Conservation (phyloP, 1,139 yeast genomes). For the Yamadazyma kanchanaburiensis region DNA sequence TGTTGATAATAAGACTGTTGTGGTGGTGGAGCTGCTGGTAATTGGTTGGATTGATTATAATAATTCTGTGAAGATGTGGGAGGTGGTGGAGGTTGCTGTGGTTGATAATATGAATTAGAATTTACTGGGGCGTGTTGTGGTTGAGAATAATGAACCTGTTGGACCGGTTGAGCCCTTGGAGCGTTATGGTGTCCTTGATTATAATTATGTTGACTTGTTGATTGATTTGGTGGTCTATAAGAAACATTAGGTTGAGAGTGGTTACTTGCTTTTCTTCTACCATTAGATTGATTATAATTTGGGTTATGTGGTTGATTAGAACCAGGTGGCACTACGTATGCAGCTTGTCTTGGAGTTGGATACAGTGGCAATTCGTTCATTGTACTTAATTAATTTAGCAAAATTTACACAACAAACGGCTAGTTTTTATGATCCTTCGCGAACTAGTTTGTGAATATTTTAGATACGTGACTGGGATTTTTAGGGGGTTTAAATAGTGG, state of each 20-base stretch:
- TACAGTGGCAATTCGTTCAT: constrained; percentile 44
- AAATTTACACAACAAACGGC: too few relatives aligned
- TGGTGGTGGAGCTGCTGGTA: constrained; percentile 11
- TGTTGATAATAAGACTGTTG: constrained; percentile 9
- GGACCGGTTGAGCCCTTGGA: constrained; percentile 14
- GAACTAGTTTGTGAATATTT: too few relatives aligned
- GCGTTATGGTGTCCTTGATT: constrained; percentile 10
- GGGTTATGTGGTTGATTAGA: constrained; percentile 3
- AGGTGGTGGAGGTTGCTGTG: constrained; percentile 13
- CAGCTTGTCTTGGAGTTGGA: constrained; percentile 48
- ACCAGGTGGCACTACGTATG: constrained; percentile 25
- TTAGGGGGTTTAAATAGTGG: too few relatives aligned
- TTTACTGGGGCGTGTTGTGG: constrained; percentile 10
- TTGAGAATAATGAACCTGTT: constrained; percentile 9
- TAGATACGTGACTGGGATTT: too few relatives aligned
- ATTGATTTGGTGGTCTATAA: constrained; percentile 11
- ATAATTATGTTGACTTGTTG: constrained; percentile 4
- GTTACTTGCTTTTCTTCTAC: constrained; percentile 5
- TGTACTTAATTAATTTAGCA: too few relatives aligned
- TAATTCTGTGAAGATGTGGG: constrained; percentile 8
- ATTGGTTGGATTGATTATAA: constrained; percentile 12
- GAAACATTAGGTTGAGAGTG: constrained; percentile 7
- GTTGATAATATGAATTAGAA: constrained; percentile 8
- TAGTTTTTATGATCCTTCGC: too few relatives aligned
- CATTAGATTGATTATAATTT: too few relatives aligned